Percentiles rank a stretch among this genome's conserved stretches.
phyloP scores from a whole-genome alignment of 1,284 basidiomycete species.

The Tausonia pullulans region DNA sequence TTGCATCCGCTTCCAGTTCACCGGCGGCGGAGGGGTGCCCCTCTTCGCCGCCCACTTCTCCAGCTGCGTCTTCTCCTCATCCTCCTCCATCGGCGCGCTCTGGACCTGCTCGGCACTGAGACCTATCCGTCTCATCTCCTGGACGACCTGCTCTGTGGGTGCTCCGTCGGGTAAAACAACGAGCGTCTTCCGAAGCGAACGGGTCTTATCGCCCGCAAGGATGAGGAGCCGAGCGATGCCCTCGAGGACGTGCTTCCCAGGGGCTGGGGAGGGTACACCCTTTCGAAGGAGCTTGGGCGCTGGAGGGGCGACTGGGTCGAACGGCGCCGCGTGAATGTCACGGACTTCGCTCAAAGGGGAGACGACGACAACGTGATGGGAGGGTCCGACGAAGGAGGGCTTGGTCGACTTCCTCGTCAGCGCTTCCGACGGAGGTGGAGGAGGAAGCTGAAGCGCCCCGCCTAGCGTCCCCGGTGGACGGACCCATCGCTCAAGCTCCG shows the following conservation, averaged over 20 bases:
- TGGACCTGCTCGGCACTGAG: not conserved
- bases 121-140: not conserved
- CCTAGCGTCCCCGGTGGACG: not conserved
- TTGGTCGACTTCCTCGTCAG: no score
- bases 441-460: no score
- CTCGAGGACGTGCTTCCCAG: not conserved
- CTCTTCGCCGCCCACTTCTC: no score
- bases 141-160: not conserved
- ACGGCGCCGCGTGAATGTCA: not conserved
- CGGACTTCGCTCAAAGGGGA: not conserved
- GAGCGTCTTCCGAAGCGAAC: not conserved
- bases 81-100: not conserved
- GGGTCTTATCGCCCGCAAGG: not conserved
- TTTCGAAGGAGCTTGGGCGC: not conserved
- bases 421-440: no score
- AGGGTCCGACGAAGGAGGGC: no score
- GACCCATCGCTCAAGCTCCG: not conserved
- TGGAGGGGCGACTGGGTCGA: not conserved
- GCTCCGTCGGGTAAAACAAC: not conserved
- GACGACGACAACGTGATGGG: conserved; percentile 6
- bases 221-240: not conserved
- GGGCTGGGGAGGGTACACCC: not conserved
- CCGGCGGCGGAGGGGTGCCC: no score
- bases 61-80: no score
- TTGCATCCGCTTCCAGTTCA: no score